Conservation (phyloP, 2,329 filamentous ascomycete species). For the Monosporascus ibericus region DNA sequence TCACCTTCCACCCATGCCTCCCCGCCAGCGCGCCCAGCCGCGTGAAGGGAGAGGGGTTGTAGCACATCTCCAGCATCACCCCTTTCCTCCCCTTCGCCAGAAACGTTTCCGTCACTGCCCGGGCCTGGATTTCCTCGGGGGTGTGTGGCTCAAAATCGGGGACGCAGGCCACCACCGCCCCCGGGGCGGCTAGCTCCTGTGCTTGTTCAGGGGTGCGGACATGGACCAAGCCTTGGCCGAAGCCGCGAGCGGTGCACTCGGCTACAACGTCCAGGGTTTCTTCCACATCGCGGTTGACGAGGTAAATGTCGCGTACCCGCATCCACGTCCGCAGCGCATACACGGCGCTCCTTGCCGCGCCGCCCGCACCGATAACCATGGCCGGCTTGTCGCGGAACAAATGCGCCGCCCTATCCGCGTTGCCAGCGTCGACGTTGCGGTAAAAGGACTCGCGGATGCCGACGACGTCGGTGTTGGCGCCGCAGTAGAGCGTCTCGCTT, state of each 20-base stretch:
- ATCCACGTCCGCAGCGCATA: slow-evolving; percentile 70
- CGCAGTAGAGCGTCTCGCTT: slow-evolving; percentile 51
- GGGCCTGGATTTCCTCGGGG: slow-evolving; percentile 53
- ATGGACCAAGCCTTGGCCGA: slow-evolving; percentile 54
- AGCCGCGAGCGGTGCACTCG: slow-evolving; percentile 55
- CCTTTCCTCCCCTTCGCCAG: slow-evolving; percentile 50
- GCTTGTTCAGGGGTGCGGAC: slow-evolving; percentile 59
- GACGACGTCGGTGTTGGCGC: slow-evolving; percentile 76
- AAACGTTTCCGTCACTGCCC: slow-evolving; percentile 48
- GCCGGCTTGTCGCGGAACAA: slow-evolving; percentile 56
- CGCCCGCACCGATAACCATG: slow-evolving; percentile 71
- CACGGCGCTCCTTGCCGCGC: slow-evolving; percentile 70
- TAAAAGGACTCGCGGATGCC: slow-evolving; percentile 69
- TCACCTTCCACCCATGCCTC: slow-evolving; percentile 62
- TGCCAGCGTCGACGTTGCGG: slow-evolving; percentile 36
- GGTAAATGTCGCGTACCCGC: slow-evolving; percentile 61
- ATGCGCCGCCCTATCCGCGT: slow-evolving; percentile 29
- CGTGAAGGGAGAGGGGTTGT: slow-evolving; percentile 68
- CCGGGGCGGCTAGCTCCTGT: slow-evolving; percentile 48
- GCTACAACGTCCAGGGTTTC: slow-evolving; percentile 63
- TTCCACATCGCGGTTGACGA: slow-evolving; percentile 65
- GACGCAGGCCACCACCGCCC: slow-evolving; percentile 66
- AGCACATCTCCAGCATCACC: slow-evolving; percentile 76
- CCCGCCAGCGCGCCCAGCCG: slow-evolving; percentile 57
- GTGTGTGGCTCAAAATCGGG: slow-evolving; percentile 69